Evolutionary conservation across 352 stramenopile genomes (phyloP).

Genomic region (Pythium plurisporium): DNA sequence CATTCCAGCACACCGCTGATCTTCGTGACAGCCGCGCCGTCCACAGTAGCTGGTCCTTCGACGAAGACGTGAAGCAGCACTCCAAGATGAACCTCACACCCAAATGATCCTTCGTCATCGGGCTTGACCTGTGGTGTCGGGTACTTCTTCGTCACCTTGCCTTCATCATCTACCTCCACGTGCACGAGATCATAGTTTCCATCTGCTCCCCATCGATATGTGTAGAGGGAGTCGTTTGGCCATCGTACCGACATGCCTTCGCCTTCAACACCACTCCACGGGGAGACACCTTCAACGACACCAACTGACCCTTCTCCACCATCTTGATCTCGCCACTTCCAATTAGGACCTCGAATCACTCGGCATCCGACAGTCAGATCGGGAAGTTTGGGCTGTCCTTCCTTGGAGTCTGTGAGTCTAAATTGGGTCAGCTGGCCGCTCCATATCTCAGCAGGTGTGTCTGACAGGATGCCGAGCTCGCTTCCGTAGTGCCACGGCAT

Average conservation of each 20-base stretch:
- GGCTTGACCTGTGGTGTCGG: constrained; percentile 65
- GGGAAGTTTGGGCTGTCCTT: constrained; percentile 39
- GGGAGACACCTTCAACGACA: constrained; percentile 77
- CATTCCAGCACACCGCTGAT: constrained; percentile 70
- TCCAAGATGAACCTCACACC: constrained; percentile 72
- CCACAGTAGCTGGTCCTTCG: background rate
- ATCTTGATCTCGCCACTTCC: constrained; percentile 89
- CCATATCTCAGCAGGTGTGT: constrained; percentile 67
- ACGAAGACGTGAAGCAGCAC: constrained; percentile 70
- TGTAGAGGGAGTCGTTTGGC: constrained; percentile 87
- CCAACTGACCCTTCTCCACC: constrained; percentile 80
- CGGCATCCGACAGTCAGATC: constrained; percentile 79
- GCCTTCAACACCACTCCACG: constrained; percentile 85
- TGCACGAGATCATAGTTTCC: constrained; percentile 85
- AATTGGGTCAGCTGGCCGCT: constrained; percentile 75
- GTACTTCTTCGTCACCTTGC: constrained; percentile 63
- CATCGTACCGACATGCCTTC: constrained; percentile 88
- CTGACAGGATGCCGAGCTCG: constrained; percentile 68
- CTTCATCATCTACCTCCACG: constrained; percentile 77
- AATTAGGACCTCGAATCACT: constrained; percentile 87
- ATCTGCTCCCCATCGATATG: constrained; percentile 84
- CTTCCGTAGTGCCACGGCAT: constrained; percentile 62
- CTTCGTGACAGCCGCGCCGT: constrained; percentile 22
- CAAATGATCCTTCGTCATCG: constrained; percentile 73
- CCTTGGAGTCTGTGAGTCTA: constrained; percentile 39